phyloP scores from a whole-genome alignment of 1,284 basidiomycete species.

The Fistulina hepatica region DNA sequence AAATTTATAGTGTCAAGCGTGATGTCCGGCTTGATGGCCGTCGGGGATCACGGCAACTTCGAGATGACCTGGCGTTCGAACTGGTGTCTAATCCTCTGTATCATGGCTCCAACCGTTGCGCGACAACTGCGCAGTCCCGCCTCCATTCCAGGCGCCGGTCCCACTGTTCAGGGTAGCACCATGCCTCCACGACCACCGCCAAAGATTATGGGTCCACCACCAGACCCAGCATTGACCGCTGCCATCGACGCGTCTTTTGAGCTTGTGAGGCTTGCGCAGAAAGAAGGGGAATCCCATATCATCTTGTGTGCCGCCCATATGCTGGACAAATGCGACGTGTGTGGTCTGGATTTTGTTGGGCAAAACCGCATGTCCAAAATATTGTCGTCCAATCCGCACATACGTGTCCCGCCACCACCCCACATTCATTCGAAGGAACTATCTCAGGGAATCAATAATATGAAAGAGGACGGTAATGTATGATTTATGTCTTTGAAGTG shows the following conservation, averaged over 20 bases:
- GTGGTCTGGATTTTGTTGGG: constrained; percentile 56
- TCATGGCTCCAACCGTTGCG: too few species aligned
- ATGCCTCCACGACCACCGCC: constrained; percentile 28
- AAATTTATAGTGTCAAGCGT: not conserved
- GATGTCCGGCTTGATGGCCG: not conserved
- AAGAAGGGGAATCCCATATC: constrained; percentile 36
- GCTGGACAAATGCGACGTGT: constrained; percentile 59
- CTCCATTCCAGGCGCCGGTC: too few species aligned
- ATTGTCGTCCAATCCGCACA: constrained; percentile 56
- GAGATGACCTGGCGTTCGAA: too few species aligned
- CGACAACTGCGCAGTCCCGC: too few species aligned
- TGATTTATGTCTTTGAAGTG: constrained; percentile 16
- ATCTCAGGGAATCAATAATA: constrained; percentile 57
- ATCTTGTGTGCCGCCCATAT: constrained; percentile 55
- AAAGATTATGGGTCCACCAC: constrained; percentile 33
- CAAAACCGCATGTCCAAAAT: constrained; percentile 68
- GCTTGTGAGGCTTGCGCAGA: constrained; percentile 48
- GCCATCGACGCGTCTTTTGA: constrained; percentile 62
- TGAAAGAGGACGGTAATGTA: constrained; percentile 89
- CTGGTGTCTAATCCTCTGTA: too few species aligned
- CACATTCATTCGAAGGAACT: constrained; percentile 69
- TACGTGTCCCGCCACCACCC: constrained; percentile 74
- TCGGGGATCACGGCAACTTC: not conserved
- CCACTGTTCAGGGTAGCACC: too few species aligned
- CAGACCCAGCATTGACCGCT: constrained; percentile 63